Conservation (phyloP, 768 basidiomycete species). For the Kondoa subrosea region DNA sequence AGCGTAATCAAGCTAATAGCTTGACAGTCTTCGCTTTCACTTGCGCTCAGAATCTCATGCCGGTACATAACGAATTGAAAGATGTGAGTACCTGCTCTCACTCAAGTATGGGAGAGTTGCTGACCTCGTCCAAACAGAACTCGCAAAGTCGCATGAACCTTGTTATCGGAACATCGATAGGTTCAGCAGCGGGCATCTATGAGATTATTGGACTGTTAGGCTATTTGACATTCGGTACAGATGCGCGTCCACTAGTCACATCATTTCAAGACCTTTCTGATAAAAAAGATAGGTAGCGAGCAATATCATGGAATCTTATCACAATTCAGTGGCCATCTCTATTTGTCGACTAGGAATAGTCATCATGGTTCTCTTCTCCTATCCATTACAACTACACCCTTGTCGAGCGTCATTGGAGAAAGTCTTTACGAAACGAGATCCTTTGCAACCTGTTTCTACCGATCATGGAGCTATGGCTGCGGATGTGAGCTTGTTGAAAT, state of each 20-base stretch:
- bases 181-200: constrained; percentile 63
- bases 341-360: constrained; percentile 85
- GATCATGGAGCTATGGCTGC: constrained; percentile 28
- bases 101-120: background rate
- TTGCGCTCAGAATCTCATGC: constrained; percentile 63
- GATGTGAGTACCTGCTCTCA: constrained; percentile 21
- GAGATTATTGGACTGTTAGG: constrained; percentile 50
- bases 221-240: constrained; percentile 28
- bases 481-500: constrained; percentile 26
- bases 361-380: constrained; percentile 56
- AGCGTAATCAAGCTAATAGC: no score
- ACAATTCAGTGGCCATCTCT: constrained; percentile 75
- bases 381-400: constrained; percentile 86
- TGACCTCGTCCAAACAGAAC: constrained; percentile 36
- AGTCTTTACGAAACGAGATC: constrained; percentile 40
- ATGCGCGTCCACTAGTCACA: constrained; percentile 47
- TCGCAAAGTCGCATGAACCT: constrained; percentile 67
- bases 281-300: background rate
- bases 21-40: constrained; percentile 87
- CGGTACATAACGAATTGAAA: constrained; percentile 78
- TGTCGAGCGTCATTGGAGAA: constrained; percentile 84
- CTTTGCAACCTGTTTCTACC: background rate
- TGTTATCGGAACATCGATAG: constrained; percentile 75
- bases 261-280: background rate
- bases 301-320: constrained; percentile 30